phyloP scores from a whole-genome alignment of 176 grass and related monocot species.

The Lolium perenne region DNA sequence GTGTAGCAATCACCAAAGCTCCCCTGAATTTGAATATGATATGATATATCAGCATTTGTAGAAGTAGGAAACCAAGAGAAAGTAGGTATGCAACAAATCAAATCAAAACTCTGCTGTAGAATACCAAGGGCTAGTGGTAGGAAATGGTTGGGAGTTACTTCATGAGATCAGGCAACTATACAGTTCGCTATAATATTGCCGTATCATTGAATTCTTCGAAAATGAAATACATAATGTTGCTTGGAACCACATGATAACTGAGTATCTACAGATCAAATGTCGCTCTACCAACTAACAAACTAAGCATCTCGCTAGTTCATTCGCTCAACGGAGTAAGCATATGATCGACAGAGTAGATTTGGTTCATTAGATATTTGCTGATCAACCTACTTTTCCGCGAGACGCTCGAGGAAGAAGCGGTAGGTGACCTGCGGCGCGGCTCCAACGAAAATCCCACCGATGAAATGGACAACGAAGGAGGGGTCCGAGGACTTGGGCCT shows the following conservation, averaged over 20 bases:
- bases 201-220: background rate
- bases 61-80: background rate
- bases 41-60: constrained; percentile 10
- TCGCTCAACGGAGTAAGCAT: background rate
- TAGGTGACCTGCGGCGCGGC: constrained; percentile 94
- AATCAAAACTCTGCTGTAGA: background rate
- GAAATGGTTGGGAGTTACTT: background rate
- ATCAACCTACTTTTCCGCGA: constrained; percentile 68
- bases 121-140: background rate
- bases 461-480: constrained; percentile 76
- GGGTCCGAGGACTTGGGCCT: constrained; percentile 59
- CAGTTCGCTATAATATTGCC: background rate
- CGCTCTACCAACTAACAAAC: background rate
- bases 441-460: constrained; percentile 95
- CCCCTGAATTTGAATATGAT: constrained; percentile 58
- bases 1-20: constrained; percentile 91
- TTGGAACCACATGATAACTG: background rate
- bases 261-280: background rate
- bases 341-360: background rate
- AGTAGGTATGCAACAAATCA: background rate
- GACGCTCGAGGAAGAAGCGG: constrained; percentile 84
- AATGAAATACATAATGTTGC: background rate
- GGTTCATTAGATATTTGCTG: background rate
- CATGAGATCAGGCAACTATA: background rate
- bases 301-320: background rate